phyloP scores from a whole-genome alignment of 495 filamentous ascomycete species.

The Lepidopterella palustris region DNA sequence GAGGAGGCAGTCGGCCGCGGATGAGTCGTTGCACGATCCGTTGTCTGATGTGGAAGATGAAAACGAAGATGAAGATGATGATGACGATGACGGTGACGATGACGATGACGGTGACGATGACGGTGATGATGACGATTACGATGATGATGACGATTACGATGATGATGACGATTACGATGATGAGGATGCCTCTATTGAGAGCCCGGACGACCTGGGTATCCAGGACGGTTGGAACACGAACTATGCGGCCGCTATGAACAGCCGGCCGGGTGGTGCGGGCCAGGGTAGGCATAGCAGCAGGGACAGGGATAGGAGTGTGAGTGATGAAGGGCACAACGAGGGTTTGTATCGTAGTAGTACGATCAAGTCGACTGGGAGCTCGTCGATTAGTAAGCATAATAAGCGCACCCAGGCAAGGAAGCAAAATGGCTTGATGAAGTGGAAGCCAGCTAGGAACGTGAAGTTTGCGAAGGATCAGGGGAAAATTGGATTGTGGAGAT shows the following conservation, averaged over 20 bases:
- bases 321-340: not conserved
- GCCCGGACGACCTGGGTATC: conserved; percentile 40
- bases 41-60: conserved; percentile 42
- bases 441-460: conserved; percentile 63
- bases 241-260: conserved; percentile 25
- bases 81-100: conserved; percentile 38
- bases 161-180: conserved; percentile 39
- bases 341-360: conserved; percentile 1
- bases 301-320: conserved; percentile 2
- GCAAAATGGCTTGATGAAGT: conserved; percentile 69
- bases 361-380: conserved; percentile 12
- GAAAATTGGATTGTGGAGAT: conserved; percentile 51
- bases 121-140: conserved; percentile 35
- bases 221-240: conserved; percentile 40
- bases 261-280: not conserved
- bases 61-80: conserved; percentile 38
- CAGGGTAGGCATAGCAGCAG: not conserved
- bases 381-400: conserved; percentile 46
- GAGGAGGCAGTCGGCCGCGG: conserved; percentile 48
- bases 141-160: conserved; percentile 41
- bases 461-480: conserved; percentile 68
- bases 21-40: conserved; percentile 55
- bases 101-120: conserved; percentile 40
- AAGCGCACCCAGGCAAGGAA: conserved; percentile 57
- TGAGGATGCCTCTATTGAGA: conserved; percentile 32